These are phyloP conservation scores for Pochonia chlamydosporia DNA, from an alignment of 2,329 filamentous ascomycete species.

Conservation along the genomic window DNA sequence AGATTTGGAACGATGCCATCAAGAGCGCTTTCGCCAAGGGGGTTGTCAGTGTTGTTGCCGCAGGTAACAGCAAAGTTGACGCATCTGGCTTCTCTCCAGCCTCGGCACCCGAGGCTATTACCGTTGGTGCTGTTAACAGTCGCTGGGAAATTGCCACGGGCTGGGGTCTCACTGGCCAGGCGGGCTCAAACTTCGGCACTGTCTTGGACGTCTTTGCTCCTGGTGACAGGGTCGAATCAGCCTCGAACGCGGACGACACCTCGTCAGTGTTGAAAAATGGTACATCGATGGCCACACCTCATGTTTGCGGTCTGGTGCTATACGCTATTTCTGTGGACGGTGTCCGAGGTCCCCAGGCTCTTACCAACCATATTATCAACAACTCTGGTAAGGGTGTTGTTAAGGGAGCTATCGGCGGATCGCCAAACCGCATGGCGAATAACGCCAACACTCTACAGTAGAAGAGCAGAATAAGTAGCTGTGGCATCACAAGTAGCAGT, in stretches of 20 bases:
- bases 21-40: slow-evolving; percentile 37
- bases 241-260: slow-evolving; percentile 36
- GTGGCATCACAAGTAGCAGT: too few relatives aligned
- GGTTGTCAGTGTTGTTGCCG: slow-evolving; percentile 48
- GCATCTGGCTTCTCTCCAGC: slow-evolving; percentile 34
- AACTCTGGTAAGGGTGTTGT: background rate
- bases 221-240: slow-evolving; percentile 37
- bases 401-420: background rate
- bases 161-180: slow-evolving; percentile 13
- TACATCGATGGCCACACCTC: slow-evolving; percentile 58
- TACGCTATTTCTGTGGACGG: slow-evolving; percentile 45
- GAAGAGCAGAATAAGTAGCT: too few relatives aligned
- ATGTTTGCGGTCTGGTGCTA: slow-evolving; percentile 52
- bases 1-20: slow-evolving; percentile 49
- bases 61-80: slow-evolving; percentile 41
- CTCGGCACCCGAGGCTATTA: slow-evolving; percentile 40
- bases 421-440: background rate
- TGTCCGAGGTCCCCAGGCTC: slow-evolving; percentile 31
- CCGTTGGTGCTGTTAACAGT: slow-evolving; percentile 44
- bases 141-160: slow-evolving; percentile 17
- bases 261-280: slow-evolving; percentile 44
- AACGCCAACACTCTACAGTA: too few relatives aligned
- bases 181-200: slow-evolving; percentile 47
- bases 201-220: slow-evolving; percentile 46
- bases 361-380: slow-evolving; percentile 31